These are phyloP conservation scores for Debaryomyces singareniensis DNA, from an alignment of 1,139 yeast species.

Conservation along the genomic window DNA sequence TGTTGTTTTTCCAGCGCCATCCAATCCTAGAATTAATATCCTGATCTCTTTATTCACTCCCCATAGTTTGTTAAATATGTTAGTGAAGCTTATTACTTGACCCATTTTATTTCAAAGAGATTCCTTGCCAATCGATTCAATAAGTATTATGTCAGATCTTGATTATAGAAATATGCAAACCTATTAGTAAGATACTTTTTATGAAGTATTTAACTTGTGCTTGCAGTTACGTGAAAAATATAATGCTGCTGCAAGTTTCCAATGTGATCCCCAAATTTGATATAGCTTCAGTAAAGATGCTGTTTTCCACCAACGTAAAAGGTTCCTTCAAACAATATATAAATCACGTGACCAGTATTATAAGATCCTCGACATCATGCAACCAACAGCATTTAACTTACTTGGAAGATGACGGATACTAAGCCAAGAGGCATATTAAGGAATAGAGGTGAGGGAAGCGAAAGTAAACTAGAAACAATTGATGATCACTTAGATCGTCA, in stretches of 20 bases:
- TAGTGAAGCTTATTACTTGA: conserved; percentile 66
- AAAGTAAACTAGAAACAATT: conserved; percentile 3
- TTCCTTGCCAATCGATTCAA: too few species aligned
- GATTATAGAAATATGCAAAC: too few species aligned
- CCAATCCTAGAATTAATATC: conserved; percentile 85
- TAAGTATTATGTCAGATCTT: too few species aligned
- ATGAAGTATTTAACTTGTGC: too few species aligned
- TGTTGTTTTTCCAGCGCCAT: conserved; percentile 98
- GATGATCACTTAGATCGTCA: conserved; percentile 32
- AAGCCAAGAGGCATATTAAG: conserved; percentile 41
- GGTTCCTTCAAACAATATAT: neutral
- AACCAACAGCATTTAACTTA: neutral
- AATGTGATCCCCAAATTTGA: too few species aligned
- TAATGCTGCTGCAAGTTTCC: too few species aligned
- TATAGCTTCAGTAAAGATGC: too few species aligned
- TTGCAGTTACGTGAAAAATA: too few species aligned
- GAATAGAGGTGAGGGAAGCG: conserved; percentile 20
- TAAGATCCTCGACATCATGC: neutral
- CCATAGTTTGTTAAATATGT: conserved; percentile 82
- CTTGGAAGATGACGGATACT: conserved; percentile 14
- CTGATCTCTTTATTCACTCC: conserved; percentile 87
- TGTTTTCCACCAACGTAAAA: too few species aligned
- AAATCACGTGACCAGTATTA: neutral
- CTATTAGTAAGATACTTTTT: too few species aligned
- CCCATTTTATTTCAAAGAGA: conserved; percentile 52